phyloP scores from a whole-genome alignment of 768 basidiomycete species.

The Obba rivulosa region DNA sequence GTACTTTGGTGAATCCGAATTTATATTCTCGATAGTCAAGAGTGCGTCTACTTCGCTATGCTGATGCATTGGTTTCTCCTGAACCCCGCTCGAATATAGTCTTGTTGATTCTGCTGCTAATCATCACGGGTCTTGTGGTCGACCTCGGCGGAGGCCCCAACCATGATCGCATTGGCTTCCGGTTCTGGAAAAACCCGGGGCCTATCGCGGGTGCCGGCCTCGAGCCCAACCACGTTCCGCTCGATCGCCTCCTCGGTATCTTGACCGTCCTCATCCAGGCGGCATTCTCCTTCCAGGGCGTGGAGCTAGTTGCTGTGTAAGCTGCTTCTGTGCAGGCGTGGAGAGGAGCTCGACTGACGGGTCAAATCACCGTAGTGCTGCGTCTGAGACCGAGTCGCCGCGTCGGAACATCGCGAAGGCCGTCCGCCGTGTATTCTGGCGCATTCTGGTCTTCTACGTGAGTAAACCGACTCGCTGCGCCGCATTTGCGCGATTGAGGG shows the following conservation, averaged over 20 bases:
- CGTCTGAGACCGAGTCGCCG: constrained; percentile 74
- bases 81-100: constrained; percentile 34
- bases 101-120: constrained; percentile 49
- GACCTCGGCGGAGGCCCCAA: constrained; percentile 76
- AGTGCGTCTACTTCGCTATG: constrained; percentile 30
- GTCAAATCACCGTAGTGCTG: constrained; percentile 42
- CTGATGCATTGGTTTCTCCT: background rate
- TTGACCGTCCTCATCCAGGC: constrained; percentile 43
- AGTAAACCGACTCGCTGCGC: constrained; percentile 16
- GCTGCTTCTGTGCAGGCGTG: constrained; percentile 18
- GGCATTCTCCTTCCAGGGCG: constrained; percentile 73
- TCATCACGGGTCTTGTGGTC: constrained; percentile 60
- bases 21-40: constrained; percentile 62
- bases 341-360: constrained; percentile 6
- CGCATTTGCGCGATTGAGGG: background rate
- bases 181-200: constrained; percentile 75
- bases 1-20: constrained; percentile 72
- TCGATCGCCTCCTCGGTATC: constrained; percentile 40
- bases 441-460: constrained; percentile 76
- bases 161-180: constrained; percentile 63
- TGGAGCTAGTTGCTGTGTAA: constrained; percentile 70
- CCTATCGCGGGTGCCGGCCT: constrained; percentile 32
- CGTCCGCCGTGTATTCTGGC: constrained; percentile 71
- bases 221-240: constrained; percentile 23
- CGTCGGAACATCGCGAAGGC: constrained; percentile 76